Conservation (phyloP, 192 early-diverging fungal genomes). For the Umbelopsis sp. region DNA sequence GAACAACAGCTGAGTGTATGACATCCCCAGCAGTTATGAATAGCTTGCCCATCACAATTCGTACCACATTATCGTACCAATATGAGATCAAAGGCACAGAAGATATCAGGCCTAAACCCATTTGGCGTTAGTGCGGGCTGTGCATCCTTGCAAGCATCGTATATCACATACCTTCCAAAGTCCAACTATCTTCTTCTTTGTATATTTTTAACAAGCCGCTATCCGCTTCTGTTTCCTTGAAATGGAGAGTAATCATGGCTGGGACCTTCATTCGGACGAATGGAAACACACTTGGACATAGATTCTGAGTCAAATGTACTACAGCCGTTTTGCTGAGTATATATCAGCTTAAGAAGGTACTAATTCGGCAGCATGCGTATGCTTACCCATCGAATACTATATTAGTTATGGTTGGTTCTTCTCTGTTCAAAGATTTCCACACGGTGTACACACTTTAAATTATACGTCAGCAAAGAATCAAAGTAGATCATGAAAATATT, state of each 20-base stretch:
- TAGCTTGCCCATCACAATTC: conserved; percentile 51
- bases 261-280: conserved; percentile 51
- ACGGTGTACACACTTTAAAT: conserved; percentile 34
- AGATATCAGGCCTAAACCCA: conserved; percentile 43
- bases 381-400: conserved; percentile 42
- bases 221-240: conserved; percentile 47
- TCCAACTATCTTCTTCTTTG: conserved; percentile 62
- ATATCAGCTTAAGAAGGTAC: background rate
- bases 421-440: conserved; percentile 38
- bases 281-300: conserved; percentile 55
- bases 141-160: background rate
- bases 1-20: conserved; percentile 43
- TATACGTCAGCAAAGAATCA: background rate
- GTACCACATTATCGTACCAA: conserved; percentile 59
- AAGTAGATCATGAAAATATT: background rate
- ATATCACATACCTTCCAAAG: conserved; percentile 45
- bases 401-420: conserved; percentile 37
- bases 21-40: conserved; percentile 53
- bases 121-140: background rate
- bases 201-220: conserved; percentile 52
- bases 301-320: conserved; percentile 52
- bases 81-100: conserved; percentile 57
- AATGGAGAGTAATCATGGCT: conserved; percentile 52
- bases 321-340: conserved; percentile 50
- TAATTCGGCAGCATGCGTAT: background rate